Base-by-base conservation (phyloP, 1,284 basidiomycete species). In the Fomitopsis betulina region DNA sequence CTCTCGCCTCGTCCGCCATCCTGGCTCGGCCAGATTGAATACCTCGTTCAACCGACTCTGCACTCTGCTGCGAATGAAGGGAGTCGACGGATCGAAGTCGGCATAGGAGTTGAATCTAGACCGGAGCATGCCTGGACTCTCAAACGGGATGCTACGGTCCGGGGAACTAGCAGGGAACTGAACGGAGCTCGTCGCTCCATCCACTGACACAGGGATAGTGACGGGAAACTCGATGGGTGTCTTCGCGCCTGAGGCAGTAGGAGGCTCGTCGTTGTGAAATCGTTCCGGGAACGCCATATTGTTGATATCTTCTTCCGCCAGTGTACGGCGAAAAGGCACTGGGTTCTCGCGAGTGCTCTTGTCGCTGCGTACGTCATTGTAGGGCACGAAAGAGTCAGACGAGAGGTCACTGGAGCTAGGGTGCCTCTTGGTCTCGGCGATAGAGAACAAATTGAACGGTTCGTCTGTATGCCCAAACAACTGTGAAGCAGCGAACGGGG, bases 401-500 rank as follows among this genome's bases (percentile, higher is more conserved):
- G 84, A 79, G 35, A 81, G 76, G 60, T 81, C 80, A 37, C 84
- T 85, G 13, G 82, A 84, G 19, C 78, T 77, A 30, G 81, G 79
- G 12, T 77, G 65, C 53, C 81, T 74, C 63, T 80, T 85, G 1
- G 83, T 86, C 69, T 91, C 89, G 3, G 89, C 86, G 61, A 92
- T 91, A 3, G 89, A 90, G 70, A 88, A 92, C 7, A 92, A 70
- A 67, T 83, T 88, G 69, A 88, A 90, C 0, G 87, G 84, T 60
- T 91, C 90, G 54, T 89, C 86, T 0, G 83, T 82, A 35, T 83
- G 82, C 32, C 87, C 83, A 68, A 94, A 94, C 1, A 94, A 76
- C 62, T 94, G 91, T 13, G 90, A 90, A 1, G 91, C 88, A n/a
- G 93, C 87, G 65, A 93, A 96, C 0, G 93, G 93, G 0, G 93